phyloP scores from a whole-genome alignment of 306 rosid genomes.

The Geum urbanum region DNA sequence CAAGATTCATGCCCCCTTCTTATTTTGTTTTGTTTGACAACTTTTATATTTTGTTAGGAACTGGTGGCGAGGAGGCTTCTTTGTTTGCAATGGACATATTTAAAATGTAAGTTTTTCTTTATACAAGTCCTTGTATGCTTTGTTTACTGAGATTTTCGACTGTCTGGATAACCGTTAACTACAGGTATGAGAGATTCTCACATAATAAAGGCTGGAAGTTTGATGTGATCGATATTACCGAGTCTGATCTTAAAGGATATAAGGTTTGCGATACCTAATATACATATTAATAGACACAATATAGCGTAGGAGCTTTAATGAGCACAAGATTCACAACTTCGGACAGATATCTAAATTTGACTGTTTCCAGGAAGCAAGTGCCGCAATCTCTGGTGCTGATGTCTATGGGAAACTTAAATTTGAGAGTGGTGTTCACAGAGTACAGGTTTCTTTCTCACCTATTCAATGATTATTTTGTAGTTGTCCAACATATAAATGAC shows the following conservation, averaged over 20 bases:
- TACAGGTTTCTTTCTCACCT: conserved; percentile 58
- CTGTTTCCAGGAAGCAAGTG: conserved; percentile 73
- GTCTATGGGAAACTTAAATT: conserved; percentile 87
- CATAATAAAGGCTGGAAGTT: conserved; percentile 77
- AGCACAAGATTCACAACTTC: conserved; percentile 1
- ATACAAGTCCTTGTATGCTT: conserved; percentile 13
- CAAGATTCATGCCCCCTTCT: neutral
- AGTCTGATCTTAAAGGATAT: conserved; percentile 77
- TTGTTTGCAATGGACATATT: conserved; percentile 88
- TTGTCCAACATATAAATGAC: conserved; percentile 20
- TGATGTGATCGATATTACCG: conserved; percentile 71
- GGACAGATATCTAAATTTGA: neutral
- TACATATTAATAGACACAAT: neutral
- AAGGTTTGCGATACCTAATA: conserved; percentile 44
- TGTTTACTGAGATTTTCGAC: conserved; percentile 19
- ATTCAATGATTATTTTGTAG: conserved; percentile 15
- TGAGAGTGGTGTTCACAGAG: conserved; percentile 96
- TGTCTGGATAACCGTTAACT: conserved; percentile 1
- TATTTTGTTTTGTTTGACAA: conserved; percentile 6
- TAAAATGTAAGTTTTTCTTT: conserved; percentile 67
- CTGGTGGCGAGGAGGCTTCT: conserved; percentile 95
- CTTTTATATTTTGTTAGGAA: conserved; percentile 39
- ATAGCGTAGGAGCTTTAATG: neutral
- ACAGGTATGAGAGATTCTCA: conserved; percentile 83
- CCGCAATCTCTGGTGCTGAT: conserved; percentile 69